These are phyloP conservation scores for Teunomyces gatunensis DNA, from an alignment of 805 yeast genomes.

Conservation along the genomic window DNA sequence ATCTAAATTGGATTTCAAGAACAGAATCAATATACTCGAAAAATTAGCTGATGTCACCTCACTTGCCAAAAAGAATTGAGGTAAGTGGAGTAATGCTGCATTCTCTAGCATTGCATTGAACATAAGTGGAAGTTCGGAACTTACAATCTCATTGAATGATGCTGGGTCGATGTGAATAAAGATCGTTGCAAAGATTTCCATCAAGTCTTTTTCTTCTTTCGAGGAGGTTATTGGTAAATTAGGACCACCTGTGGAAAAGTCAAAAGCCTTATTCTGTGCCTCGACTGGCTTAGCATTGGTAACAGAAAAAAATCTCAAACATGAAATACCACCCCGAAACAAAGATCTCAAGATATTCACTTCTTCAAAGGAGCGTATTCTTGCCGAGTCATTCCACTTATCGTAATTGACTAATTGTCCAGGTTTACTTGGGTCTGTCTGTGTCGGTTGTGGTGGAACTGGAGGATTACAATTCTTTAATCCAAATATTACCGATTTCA, in stretches of 20 bases:
- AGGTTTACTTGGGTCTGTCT: slow-evolving; percentile 44
- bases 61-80: slow-evolving; percentile 90
- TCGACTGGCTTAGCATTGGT: slow-evolving; percentile 46
- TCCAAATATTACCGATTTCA: slow-evolving; percentile 87
- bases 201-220: slow-evolving; percentile 89
- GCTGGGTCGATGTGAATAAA: slow-evolving; percentile 94
- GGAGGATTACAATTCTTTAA: slow-evolving; percentile 88
- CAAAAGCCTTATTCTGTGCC: slow-evolving; percentile 34
- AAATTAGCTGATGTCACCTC: slow-evolving; percentile 94
- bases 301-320: slow-evolving; percentile 70
- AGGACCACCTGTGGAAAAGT: slow-evolving; percentile 73
- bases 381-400: slow-evolving; percentile 82
- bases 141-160: slow-evolving; percentile 89
- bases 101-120: slow-evolving; percentile 78
- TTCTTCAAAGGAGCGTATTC: slow-evolving; percentile 82
- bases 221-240: slow-evolving; percentile 82
- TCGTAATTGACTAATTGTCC: slow-evolving; percentile 41
- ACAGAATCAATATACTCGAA: slow-evolving; percentile 76
- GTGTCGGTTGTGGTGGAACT: slow-evolving; percentile 43
- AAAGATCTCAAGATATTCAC: slow-evolving; percentile 70
- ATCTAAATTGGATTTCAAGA: slow-evolving; percentile 67
- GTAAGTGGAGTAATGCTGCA: slow-evolving; percentile 83
- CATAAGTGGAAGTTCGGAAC: slow-evolving; percentile 71
- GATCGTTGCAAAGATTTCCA: slow-evolving; percentile 93
- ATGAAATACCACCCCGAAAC: slow-evolving; percentile 80